Evolutionary conservation across 2,329 filamentous ascomycete genomes (phyloP).

Genomic region (Chaetothyriales sp.): DNA sequence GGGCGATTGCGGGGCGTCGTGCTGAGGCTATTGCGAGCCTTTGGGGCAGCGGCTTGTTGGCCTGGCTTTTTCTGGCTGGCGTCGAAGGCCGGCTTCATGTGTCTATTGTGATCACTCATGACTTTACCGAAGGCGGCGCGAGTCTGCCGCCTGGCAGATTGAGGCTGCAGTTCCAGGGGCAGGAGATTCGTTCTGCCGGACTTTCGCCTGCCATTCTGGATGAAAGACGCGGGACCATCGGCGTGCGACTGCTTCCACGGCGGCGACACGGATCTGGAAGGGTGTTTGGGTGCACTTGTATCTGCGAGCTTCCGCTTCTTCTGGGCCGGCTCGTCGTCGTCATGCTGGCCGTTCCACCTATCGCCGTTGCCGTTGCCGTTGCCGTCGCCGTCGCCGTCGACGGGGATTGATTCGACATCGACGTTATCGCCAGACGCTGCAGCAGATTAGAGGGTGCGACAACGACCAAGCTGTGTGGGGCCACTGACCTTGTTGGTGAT

Average conservation of each 20-base stretch:
- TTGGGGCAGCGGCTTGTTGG: conserved; percentile 1
- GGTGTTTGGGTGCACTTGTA: conserved; percentile 22
- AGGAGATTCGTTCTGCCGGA: conserved; percentile 44
- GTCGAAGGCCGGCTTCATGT: conserved; percentile 19
- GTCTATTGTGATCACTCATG: conserved; percentile 9
- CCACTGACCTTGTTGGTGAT: conserved; percentile 9
- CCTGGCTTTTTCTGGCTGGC: conserved; percentile 4
- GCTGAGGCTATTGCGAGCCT: background rate
- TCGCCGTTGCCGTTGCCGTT: background rate
- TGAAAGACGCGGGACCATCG: conserved; percentile 77
- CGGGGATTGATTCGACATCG: background rate
- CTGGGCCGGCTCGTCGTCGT: conserved; percentile 28
- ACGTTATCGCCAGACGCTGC: background rate
- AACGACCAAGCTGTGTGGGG: background rate
- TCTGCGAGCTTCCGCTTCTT: conserved; percentile 34
- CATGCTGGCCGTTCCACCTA: conserved; percentile 9
- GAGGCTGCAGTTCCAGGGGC: conserved; percentile 35
- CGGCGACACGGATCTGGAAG: conserved; percentile 49
- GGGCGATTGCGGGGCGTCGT: background rate
- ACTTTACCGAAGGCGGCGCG: conserved; percentile 25
- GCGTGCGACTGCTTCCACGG: conserved; percentile 83
- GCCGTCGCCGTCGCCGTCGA: background rate
- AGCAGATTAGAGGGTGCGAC: background rate
- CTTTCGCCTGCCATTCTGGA: conserved; percentile 48
- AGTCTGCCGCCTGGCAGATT: conserved; percentile 34